Conservation (phyloP, 2,329 filamentous ascomycete genomes). For the Sarocladium oryzae region DNA sequence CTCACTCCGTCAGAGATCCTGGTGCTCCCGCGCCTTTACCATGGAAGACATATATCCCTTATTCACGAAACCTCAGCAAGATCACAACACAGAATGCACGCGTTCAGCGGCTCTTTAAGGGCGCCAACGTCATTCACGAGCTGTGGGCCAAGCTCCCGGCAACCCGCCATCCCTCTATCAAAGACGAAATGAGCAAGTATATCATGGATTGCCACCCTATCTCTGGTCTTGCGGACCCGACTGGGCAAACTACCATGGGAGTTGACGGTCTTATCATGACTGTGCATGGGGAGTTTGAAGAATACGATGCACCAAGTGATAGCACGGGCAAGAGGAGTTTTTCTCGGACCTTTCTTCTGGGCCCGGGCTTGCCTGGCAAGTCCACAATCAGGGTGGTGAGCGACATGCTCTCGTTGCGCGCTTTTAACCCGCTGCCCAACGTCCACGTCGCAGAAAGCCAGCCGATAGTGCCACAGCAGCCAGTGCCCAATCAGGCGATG, state of each 20-base stretch:
- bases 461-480: constrained; percentile 23
- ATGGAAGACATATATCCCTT: constrained; percentile 71
- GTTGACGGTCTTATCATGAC: constrained; percentile 74
- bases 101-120: constrained; percentile 59
- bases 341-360: constrained; percentile 72
- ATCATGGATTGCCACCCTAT: constrained; percentile 76
- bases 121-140: constrained; percentile 57
- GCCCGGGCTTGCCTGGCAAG: constrained; percentile 60
- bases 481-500: constrained; percentile 58
- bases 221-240: constrained; percentile 63
- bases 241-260: constrained; percentile 54
- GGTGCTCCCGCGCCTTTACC: constrained; percentile 39
- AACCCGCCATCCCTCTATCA: constrained; percentile 69
- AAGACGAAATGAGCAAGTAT: constrained; percentile 63
- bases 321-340: constrained; percentile 67
- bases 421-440: constrained; percentile 49
- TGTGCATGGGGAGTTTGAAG: constrained; percentile 80
- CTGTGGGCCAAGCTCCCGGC: constrained; percentile 64
- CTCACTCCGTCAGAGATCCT: constrained; percentile 43
- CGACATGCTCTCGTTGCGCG: constrained; percentile 69
- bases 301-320: constrained; percentile 52
- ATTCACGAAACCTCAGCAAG: constrained; percentile 70
- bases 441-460: constrained; percentile 25
- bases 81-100: constrained; percentile 55
- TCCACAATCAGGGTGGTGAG: constrained; percentile 68